These are phyloP conservation scores for Cryptococcus floricola DNA, from an alignment of 1,284 basidiomycete genomes.

Conservation along the genomic window DNA sequence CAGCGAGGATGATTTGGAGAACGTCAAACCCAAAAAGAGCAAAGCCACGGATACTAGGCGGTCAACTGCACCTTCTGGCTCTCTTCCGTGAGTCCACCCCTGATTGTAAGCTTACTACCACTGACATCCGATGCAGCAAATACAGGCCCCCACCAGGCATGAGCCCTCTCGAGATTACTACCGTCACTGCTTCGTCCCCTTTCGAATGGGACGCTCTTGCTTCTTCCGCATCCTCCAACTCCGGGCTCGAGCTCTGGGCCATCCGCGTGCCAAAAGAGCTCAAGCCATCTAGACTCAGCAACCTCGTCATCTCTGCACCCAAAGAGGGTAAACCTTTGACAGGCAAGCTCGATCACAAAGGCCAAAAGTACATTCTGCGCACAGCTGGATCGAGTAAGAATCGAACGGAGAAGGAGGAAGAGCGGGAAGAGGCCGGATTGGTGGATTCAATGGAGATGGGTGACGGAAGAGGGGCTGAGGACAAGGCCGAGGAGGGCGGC, in stretches of 20 bases:
- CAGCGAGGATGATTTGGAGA: conserved; percentile 30
- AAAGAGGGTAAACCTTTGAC: conserved; percentile 5
- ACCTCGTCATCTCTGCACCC: conserved; percentile 15
- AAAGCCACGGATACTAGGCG: background rate
- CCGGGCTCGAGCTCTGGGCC: conserved; percentile 44
- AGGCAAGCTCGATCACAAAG: conserved; percentile 30
- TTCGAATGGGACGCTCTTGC: conserved; percentile 44
- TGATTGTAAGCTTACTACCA: background rate
- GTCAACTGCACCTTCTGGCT: background rate
- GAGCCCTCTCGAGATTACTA: conserved; percentile 22
- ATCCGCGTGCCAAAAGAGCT: conserved; percentile 44
- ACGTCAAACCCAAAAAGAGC: conserved; percentile 17
- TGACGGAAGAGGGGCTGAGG: conserved; percentile 17
- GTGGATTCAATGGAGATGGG: conserved; percentile 30
- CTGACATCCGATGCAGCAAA: conserved; percentile 12
- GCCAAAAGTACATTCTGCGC: conserved; percentile 26
- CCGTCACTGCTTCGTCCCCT: conserved; percentile 26
- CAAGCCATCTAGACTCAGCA: conserved; percentile 36
- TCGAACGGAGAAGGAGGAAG: background rate
- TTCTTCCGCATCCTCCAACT: conserved; percentile 6
- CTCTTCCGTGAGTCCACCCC: background rate
- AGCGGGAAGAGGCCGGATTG: conserved; percentile 11
- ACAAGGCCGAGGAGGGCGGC: conserved; percentile 27
- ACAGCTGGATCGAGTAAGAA: conserved; percentile 11
- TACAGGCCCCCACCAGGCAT: conserved; percentile 43